Evolutionary conservation across 805 yeast species (phyloP).

Genomic region (Candida tammaniensis): DNA sequence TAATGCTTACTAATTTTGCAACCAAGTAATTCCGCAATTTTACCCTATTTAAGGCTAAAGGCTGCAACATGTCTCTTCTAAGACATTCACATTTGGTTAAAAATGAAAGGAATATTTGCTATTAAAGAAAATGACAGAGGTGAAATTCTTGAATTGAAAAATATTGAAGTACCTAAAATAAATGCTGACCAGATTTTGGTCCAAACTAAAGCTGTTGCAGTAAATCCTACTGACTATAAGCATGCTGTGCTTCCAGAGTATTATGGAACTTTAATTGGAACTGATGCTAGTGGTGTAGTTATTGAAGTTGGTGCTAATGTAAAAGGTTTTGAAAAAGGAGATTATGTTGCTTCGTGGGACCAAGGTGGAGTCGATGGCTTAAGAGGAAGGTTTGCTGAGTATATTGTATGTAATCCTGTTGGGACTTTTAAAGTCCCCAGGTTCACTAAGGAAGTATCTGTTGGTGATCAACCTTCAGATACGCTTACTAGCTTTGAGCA

Average conservation of each 20-base stretch:
- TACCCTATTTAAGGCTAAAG: too few species aligned
- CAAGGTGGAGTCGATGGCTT: conserved; percentile 53
- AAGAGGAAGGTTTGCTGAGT: conserved; percentile 53
- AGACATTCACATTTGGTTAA: too few species aligned
- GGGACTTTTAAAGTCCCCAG: conserved; percentile 8
- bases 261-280: conserved; percentile 13
- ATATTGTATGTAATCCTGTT: conserved; percentile 36
- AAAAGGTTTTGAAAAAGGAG: conserved; percentile 16
- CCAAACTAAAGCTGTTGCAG: conserved; percentile 24
- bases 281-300: conserved; percentile 20
- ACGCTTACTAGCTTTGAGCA: conserved; percentile 51
- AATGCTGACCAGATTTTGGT: conserved; percentile 1
- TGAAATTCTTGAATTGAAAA: too few species aligned
- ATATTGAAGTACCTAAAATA: background rate
- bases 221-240: conserved; percentile 20
- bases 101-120: too few species aligned
- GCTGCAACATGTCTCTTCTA: too few species aligned
- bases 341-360: conserved; percentile 15
- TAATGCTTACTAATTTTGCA: too few species aligned
- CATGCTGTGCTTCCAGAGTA: conserved; percentile 7
- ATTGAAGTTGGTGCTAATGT: conserved; percentile 18
- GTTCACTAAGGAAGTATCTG: conserved; percentile 21
- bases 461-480: conserved; percentile 55
- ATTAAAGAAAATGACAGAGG: too few species aligned
- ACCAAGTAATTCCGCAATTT: too few species aligned